These are phyloP conservation scores for Hypericum androsaemum DNA, from an alignment of 345 rosid species.

Conservation along the genomic window DNA sequence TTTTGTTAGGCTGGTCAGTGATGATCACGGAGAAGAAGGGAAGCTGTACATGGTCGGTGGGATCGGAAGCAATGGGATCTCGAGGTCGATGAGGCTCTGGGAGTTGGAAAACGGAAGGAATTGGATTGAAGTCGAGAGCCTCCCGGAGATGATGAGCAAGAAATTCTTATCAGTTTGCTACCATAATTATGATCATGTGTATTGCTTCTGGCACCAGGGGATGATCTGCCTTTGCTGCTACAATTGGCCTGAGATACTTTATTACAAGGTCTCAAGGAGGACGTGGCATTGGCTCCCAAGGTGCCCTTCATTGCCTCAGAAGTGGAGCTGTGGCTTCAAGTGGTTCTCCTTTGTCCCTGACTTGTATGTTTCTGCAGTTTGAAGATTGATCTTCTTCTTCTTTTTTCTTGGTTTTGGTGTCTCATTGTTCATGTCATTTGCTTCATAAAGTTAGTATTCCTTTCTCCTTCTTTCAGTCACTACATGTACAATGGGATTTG, in stretches of 20 bases:
- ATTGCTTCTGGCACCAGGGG: slow-evolving; percentile 76
- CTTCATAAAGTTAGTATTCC: no score
- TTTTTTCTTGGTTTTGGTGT: slow-evolving; percentile 7
- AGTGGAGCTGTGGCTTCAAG: slow-evolving; percentile 86
- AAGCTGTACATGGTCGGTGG: slow-evolving; percentile 77
- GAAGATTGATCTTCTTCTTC: slow-evolving; percentile 12
- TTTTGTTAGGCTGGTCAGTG: slow-evolving; percentile 57
- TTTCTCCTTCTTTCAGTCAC: no score
- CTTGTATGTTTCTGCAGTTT: slow-evolving; percentile 39
- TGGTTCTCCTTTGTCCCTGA: slow-evolving; percentile 90
- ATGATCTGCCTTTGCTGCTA: slow-evolving; percentile 83
- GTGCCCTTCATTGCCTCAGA: slow-evolving; percentile 74
- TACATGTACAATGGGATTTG: no score
- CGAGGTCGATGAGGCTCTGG: slow-evolving; percentile 68
- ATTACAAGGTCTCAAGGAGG: slow-evolving; percentile 48
- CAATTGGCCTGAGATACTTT: slow-evolving; percentile 91
- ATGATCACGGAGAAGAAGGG: slow-evolving; percentile 18
- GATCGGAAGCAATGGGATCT: slow-evolving; percentile 66
- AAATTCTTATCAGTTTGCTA: slow-evolving; percentile 79
- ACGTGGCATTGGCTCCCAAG: slow-evolving; percentile 92
- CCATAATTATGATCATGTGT: slow-evolving; percentile 82
- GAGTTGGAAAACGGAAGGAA: slow-evolving; percentile 28
- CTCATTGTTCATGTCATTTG: background rate
- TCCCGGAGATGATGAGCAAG: slow-evolving; percentile 72
- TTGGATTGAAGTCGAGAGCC: slow-evolving; percentile 49